Evolutionary conservation across 1,284 basidiomycete species (phyloP).

Genomic region (Cryptococcus sp.): DNA sequence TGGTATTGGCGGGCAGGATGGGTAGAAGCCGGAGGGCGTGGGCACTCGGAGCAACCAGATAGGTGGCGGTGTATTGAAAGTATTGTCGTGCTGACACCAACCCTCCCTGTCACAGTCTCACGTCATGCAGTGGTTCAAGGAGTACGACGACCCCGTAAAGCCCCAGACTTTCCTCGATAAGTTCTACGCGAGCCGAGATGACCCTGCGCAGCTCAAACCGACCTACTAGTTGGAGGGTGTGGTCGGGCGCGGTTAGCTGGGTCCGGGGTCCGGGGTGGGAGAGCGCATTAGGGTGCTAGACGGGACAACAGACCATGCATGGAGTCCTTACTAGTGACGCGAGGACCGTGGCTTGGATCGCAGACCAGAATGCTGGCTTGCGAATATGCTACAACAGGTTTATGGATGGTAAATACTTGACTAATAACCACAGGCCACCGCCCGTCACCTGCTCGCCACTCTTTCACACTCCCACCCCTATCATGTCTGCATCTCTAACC

Average conservation of each 20-base stretch:
- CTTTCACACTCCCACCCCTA: too few relatives aligned
- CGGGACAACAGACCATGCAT: neutral
- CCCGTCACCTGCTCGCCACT: too few relatives aligned
- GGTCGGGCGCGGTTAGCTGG: neutral
- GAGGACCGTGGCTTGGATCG: neutral
- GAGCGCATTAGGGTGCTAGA: neutral
- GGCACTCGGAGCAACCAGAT: neutral
- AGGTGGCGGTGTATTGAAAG: neutral
- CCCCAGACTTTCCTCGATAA: slow-evolving; percentile 51
- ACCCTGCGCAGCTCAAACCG: slow-evolving; percentile 37
- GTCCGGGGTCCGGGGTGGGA: neutral
- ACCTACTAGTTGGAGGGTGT: slow-evolving; percentile 9
- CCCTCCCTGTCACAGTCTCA: slow-evolving; percentile 35
- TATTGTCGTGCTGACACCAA: neutral
- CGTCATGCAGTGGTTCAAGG: slow-evolving; percentile 51
- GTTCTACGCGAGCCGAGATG: slow-evolving; percentile 49
- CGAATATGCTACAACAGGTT: too few relatives aligned
- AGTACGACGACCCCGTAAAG: slow-evolving; percentile 42
- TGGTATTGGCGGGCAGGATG: neutral
- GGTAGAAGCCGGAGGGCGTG: neutral
- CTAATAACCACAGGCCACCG: too few relatives aligned
- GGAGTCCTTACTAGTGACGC: neutral
- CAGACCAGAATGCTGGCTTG: too few relatives aligned
- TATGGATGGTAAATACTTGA: too few relatives aligned
- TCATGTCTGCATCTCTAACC: slow-evolving; percentile 26